A percentile compares a stretch with the other conserved stretches of the same genome.
Evolutionary conservation across 805 yeast genomes (phyloP).

Genomic region (Naumovozyma dairenensis): DNA sequence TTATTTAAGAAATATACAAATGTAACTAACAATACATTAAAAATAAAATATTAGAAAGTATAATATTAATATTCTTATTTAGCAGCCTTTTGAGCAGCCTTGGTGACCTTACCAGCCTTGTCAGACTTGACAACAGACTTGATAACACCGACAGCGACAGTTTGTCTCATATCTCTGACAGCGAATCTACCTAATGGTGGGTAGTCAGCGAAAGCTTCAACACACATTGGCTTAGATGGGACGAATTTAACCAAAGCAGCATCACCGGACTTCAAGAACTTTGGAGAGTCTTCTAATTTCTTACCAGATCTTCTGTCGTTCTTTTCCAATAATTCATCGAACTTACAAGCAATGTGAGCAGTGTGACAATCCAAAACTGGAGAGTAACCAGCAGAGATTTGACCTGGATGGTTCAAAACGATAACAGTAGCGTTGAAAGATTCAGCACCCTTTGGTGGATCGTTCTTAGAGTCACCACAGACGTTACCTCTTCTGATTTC

Average conservation of each 20-base stretch:
- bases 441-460: slow-evolving; percentile 71
- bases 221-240: slow-evolving; percentile 87
- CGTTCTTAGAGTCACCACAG: slow-evolving; percentile 82
- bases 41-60: slow-evolving; percentile 8
- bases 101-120: slow-evolving; percentile 89
- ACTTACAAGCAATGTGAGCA: slow-evolving; percentile 86
- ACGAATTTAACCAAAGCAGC: slow-evolving; percentile 88
- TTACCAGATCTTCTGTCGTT: slow-evolving; percentile 92
- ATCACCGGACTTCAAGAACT: slow-evolving; percentile 93
- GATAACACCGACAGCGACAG: slow-evolving; percentile 99
- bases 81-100: slow-evolving; percentile 58
- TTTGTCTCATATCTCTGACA: slow-evolving; percentile 99
- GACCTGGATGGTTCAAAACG: slow-evolving; percentile 88
- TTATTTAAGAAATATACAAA: slow-evolving; percentile 9
- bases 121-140: slow-evolving; percentile 85
- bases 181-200: slow-evolving; percentile 97
- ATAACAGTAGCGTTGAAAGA: slow-evolving; percentile 82
- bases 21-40: slow-evolving; percentile 4
- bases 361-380: slow-evolving; percentile 91
- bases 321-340: slow-evolving; percentile 70
- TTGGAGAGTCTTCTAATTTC: slow-evolving; percentile 80
- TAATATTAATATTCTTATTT: slow-evolving; percentile 22
- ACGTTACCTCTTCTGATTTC: slow-evolving; percentile 91
- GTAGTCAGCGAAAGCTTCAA: slow-evolving; percentile 88
- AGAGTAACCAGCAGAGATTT: slow-evolving; percentile 81